Evolutionary conservation across 2,329 filamentous ascomycete genomes (phyloP).

Genomic region (Neonectria magnoliae): DNA sequence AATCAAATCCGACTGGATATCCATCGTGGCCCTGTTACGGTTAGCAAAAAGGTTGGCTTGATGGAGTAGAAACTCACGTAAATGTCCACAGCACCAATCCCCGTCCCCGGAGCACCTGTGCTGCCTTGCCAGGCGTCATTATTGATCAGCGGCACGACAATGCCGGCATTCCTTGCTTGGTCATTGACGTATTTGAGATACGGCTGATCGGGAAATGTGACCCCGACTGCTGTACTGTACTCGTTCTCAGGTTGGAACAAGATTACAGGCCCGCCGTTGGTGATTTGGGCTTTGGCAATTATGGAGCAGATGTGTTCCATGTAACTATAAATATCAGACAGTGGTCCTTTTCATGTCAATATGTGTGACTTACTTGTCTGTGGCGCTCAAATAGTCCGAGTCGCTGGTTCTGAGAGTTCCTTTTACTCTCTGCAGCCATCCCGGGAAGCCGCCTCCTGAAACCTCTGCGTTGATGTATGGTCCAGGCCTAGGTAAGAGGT

Average conservation of each 20-base stretch:
- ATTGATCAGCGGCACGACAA: conserved; percentile 78
- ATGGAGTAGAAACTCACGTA: conserved; percentile 51
- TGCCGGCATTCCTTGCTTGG: conserved; percentile 72
- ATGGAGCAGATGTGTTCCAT: conserved; percentile 68
- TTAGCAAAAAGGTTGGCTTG: rapidly evolving
- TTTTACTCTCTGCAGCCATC: conserved; percentile 78
- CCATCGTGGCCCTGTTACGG: conserved; percentile 63
- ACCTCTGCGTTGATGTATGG: conserved; percentile 84
- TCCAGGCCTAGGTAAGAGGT: conserved; percentile 76
- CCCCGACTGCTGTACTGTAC: conserved; percentile 65
- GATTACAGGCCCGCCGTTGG: conserved; percentile 83
- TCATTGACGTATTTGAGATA: conserved; percentile 79
- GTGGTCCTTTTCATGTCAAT: rapidly evolving
- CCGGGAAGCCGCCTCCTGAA: conserved; percentile 81
- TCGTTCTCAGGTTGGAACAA: conserved; percentile 86
- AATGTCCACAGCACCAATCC: conserved; percentile 64
- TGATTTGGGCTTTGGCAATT: conserved; percentile 81
- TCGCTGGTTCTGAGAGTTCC: conserved; percentile 72
- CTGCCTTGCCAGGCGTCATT: conserved; percentile 74
- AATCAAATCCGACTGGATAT: conserved; percentile 71
- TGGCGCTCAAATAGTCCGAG: conserved; percentile 71
- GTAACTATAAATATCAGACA: conserved; percentile 45
- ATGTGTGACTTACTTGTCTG: conserved; percentile 63
- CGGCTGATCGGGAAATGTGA: conserved; percentile 69
- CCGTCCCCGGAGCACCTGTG: conserved; percentile 71